phyloP scores from a whole-genome alignment of 805 yeast species.

The Tanozyma kutaoensis region DNA sequence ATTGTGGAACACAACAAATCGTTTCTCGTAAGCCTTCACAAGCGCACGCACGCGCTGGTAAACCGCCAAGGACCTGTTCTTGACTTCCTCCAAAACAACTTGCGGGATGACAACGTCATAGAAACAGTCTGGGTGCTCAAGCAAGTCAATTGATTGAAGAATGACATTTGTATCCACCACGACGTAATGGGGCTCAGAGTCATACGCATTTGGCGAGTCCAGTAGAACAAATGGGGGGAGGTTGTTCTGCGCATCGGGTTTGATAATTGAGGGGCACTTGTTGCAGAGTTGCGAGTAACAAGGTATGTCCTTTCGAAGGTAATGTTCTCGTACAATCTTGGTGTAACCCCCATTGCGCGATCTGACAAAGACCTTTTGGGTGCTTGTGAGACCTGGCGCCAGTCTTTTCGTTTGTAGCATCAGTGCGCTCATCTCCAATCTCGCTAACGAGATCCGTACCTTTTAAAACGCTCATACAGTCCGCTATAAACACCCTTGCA shows the following conservation, averaged over 20 bases:
- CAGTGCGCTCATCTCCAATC: too few relatives aligned
- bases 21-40: slow-evolving; percentile 61
- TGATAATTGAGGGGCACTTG: slow-evolving; percentile 39
- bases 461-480: too few relatives aligned
- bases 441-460: too few relatives aligned
- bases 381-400: slow-evolving; percentile 39
- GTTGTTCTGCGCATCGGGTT: slow-evolving; percentile 56
- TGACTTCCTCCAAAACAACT: slow-evolving; percentile 86
- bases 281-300: slow-evolving; percentile 68
- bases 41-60: slow-evolving; percentile 73
- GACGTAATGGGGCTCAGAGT: slow-evolving; percentile 74
- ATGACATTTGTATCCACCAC: slow-evolving; percentile 83
- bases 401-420: slow-evolving; percentile 27
- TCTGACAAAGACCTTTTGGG: slow-evolving; percentile 84
- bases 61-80: slow-evolving; percentile 76
- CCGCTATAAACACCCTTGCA: too few relatives aligned
- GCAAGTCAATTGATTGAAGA: slow-evolving; percentile 75
- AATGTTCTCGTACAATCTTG: slow-evolving; percentile 89
- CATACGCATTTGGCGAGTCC: slow-evolving; percentile 38
- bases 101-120: slow-evolving; percentile 92
- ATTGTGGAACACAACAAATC: slow-evolving; percentile 87
- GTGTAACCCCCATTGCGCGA: slow-evolving; percentile 84
- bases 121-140: slow-evolving; percentile 67
- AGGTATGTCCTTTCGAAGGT: slow-evolving; percentile 83
- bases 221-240: slow-evolving; percentile 56